Evolutionary conservation across 2,329 filamentous ascomycete genomes (phyloP), one percentile per base, ranked within the genome.

Genomic region (Cadophora sp.): DNA sequence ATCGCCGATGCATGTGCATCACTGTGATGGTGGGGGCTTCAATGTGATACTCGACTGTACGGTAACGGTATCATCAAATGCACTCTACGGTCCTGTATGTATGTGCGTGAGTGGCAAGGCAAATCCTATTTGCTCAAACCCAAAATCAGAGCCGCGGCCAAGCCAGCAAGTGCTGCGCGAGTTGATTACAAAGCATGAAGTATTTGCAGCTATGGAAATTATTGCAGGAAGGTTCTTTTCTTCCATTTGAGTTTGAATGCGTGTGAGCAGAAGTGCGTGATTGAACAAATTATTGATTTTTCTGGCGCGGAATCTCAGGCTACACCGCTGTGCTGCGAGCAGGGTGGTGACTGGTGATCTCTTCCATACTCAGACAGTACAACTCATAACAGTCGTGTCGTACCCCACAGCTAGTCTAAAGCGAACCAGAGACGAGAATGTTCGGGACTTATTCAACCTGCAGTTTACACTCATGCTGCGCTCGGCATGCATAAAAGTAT

Each of bases 241-340:
- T 40, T 40, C 29, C 55, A 40, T 40, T 8, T 59, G 55, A 26
- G n/a, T 19, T 8, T 9, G 2, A 48, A 48, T 22, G 19, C 40
- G 16, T 43, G 14, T 16, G 40, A 37, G n/a, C 4, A n/a, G 11
- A 48, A 48, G 7, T 48, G 19, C 40, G 16, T 48, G 19, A 48
- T 1, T 8, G 43, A 48, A n/a, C 19, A n/a, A 11, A 22, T 22
- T 48, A 40, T 40, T 40, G 34, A 59, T 40, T 59, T n/a, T 59
- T 59, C 55, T 59, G 55, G 55, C 34, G 34, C 14, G 29, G 34
- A n/a, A 40, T 24, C 55, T 59, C 55, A 40, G 55, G 55, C 55
- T 59, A 37, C 55, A 59, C 55, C 55, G 22, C 22, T 22, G 40
- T 43, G 40, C 14, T 43, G 40, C 40, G 2, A 34, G 31, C 31